These are phyloP conservation scores for Capsicum pubescens DNA, from an alignment of 257 asterid species.

Conservation along the genomic window DNA sequence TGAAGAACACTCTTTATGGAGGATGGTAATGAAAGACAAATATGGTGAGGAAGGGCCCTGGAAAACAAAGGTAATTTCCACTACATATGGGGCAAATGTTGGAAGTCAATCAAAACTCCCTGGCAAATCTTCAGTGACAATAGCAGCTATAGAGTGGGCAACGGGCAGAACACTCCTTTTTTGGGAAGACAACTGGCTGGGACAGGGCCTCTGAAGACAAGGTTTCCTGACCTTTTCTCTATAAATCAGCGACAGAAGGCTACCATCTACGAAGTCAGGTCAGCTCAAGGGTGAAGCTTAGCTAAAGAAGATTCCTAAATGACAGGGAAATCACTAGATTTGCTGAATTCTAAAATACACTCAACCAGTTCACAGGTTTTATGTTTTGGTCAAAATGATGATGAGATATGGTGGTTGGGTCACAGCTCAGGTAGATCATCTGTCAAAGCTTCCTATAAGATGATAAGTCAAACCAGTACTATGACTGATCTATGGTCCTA, in stretches of 20 bases:
- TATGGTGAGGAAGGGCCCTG: background rate
- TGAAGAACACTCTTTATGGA: background rate
- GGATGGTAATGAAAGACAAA: background rate
- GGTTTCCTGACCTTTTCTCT: slow-evolving; percentile 5
- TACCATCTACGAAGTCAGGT: background rate
- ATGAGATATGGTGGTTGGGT: slow-evolving; percentile 9
- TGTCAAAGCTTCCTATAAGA: background rate
- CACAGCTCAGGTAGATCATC: background rate
- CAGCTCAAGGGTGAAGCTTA: background rate
- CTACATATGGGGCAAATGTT: background rate
- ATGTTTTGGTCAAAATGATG: background rate
- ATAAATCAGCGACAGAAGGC: background rate
- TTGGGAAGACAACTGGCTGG: background rate
- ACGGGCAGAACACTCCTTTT: background rate
- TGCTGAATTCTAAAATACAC: background rate
- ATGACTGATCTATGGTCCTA: background rate
- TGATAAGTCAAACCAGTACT: background rate
- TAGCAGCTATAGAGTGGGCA: background rate
- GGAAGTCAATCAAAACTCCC: background rate
- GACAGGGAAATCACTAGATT: background rate
- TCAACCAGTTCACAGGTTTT: slow-evolving; percentile 17
- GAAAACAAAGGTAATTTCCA: slow-evolving; percentile 4
- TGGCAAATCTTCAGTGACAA: background rate
- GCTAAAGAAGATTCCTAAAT: background rate
- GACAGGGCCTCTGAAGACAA: slow-evolving; percentile 5